Evolutionary conservation across 768 basidiomycete species (phyloP).

Genomic region (Sistotremastrum suecicum): DNA sequence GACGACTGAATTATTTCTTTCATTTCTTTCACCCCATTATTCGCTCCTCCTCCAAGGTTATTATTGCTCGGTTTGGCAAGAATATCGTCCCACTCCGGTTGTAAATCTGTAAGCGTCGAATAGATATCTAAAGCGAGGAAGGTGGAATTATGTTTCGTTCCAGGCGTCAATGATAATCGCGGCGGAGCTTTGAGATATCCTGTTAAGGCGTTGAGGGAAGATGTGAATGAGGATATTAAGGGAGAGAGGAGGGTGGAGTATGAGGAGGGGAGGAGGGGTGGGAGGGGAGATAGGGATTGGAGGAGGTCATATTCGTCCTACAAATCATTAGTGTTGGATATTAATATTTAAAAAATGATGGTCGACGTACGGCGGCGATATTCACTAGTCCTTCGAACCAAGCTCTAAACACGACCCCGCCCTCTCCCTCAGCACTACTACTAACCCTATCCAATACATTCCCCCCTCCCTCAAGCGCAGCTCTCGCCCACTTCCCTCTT

Average conservation of each 20-base stretch:
- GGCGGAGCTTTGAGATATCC: conserved; percentile 60
- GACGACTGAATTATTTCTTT: conserved; percentile 19
- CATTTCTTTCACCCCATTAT: conserved; percentile 62
- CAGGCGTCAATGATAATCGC: not conserved
- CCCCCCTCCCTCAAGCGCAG: conserved; percentile 60
- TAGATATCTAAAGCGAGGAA: conserved; percentile 70
- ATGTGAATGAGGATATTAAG: conserved; percentile 48
- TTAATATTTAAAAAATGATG: too few species aligned
- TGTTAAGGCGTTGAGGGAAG: conserved; percentile 48
- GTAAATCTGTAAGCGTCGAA: conserved; percentile 33
- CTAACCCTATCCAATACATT: conserved; percentile 60
- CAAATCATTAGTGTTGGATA: not conserved
- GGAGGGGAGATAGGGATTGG: conserved; percentile 46
- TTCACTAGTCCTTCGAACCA: conserved; percentile 55
- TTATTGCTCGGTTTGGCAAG: conserved; percentile 23
- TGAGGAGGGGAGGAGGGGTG: conserved; percentile 37
- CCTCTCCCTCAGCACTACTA: conserved; percentile 45
- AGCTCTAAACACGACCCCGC: conserved; percentile 56
- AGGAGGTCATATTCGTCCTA: conserved; percentile 61
- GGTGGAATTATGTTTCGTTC: conserved; percentile 39
- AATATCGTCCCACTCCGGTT: conserved; percentile 54
- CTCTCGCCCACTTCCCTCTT: conserved; percentile 66
- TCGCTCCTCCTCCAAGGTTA: conserved; percentile 25
- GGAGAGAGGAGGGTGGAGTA: conserved; percentile 51
- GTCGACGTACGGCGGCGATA: conserved; percentile 51